Evolutionary conservation across 164 flowering plant genomes (phyloP).

Genomic region (Protea cynaroides): DNA sequence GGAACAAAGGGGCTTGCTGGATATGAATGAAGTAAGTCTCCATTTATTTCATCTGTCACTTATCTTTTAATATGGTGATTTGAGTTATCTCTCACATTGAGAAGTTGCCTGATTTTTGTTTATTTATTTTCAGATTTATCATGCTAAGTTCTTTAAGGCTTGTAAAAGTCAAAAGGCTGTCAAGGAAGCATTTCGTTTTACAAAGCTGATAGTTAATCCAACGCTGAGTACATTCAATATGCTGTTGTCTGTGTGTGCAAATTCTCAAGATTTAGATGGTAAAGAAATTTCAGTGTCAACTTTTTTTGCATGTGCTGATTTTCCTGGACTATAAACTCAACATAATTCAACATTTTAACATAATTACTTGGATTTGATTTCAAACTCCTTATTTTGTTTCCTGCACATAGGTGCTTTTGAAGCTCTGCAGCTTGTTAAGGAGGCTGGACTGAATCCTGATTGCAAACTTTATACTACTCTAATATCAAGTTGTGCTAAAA

Average conservation of each 20-base stretch:
- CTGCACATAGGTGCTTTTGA: constrained; percentile 66
- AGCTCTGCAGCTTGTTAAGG: constrained; percentile 58
- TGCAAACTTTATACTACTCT: constrained; percentile 94
- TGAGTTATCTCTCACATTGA: background rate
- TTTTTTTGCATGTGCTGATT: background rate
- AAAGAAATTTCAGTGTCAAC: constrained; percentile 11
- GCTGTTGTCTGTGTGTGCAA: constrained; percentile 91
- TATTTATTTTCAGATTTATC: constrained; percentile 58
- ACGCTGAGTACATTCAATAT: constrained; percentile 91
- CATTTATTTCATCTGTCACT: constrained; percentile 3
- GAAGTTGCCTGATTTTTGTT: constrained; percentile 7
- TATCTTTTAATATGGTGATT: background rate
- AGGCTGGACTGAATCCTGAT: constrained; percentile 71
- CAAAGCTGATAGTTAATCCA: constrained; percentile 61
- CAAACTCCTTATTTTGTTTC: constrained; percentile 5
- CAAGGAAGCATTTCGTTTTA: constrained; percentile 72
- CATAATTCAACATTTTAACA: background rate
- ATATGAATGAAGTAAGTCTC: constrained; percentile 69
- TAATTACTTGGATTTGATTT: background rate
- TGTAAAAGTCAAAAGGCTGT: constrained; percentile 77
- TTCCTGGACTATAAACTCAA: background rate
- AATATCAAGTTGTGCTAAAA: constrained; percentile 82
- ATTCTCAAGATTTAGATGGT: constrained; percentile 84
- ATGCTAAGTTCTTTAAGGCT: constrained; percentile 51
- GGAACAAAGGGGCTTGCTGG: constrained; percentile 59